Evolutionary conservation across 2,329 filamentous ascomycete species (phyloP).

Genomic region (Aureobasidium mangrovei): DNA sequence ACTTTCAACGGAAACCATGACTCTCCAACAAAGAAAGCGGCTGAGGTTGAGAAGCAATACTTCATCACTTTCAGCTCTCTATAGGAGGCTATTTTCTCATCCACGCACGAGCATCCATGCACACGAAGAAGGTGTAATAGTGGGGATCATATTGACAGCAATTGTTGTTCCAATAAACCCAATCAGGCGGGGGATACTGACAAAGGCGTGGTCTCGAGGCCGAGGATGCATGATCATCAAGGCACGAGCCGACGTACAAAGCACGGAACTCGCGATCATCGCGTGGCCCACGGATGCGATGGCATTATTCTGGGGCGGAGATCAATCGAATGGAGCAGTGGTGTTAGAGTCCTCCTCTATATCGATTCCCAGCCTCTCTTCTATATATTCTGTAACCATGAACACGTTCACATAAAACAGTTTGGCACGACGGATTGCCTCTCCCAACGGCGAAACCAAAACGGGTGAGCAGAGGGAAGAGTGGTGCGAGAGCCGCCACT

Average conservation of each 20-base stretch:
- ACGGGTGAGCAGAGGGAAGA: neutral
- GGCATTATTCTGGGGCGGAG: neutral
- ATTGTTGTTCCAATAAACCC: conserved; percentile 7
- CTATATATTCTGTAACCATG: neutral
- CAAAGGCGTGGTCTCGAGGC: neutral
- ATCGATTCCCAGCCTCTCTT: neutral
- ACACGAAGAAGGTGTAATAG: neutral
- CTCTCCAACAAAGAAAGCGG: neutral
- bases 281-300: neutral
- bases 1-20: conserved; percentile 1
- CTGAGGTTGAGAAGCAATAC: conserved; percentile 1
- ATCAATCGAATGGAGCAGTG: neutral
- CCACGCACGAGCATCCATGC: conserved; percentile 11
- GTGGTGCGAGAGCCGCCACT: neutral
- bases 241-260: conserved; percentile 3
- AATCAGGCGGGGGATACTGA: conserved; percentile 8
- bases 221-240: conserved; percentile 1
- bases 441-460: conserved; percentile 5
- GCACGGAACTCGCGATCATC: conserved; percentile 9
- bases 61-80: neutral
- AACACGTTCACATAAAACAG: conserved; percentile 1
- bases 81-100: neutral
- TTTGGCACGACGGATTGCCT: neutral
- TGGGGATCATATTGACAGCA: neutral
- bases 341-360: neutral